Conservation (phyloP, 495 filamentous ascomycete species). For the Staphylotrichum tortipilum region DNA sequence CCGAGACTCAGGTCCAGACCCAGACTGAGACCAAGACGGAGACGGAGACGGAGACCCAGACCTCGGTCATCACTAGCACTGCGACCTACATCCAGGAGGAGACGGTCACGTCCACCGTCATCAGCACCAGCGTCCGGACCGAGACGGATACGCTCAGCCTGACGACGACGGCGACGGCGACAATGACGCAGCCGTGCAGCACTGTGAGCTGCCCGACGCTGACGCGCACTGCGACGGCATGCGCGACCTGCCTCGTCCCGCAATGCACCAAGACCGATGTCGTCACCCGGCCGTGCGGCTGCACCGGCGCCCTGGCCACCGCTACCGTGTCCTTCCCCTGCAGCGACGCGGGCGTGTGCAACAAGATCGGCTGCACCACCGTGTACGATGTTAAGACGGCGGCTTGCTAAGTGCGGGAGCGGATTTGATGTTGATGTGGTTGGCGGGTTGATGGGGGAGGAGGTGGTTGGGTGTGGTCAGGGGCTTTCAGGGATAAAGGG, state of each 20-base stretch:
- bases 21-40: conserved; percentile 8
- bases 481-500: too few relatives aligned
- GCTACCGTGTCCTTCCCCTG: conserved; percentile 19
- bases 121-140: conserved; percentile 1
- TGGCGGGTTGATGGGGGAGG: not conserved
- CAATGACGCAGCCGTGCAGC: conserved; percentile 8
- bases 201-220: conserved; percentile 7
- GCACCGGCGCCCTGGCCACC: conserved; percentile 18
- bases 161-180: conserved; percentile 3
- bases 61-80: conserved; percentile 6
- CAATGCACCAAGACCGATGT: conserved; percentile 21
- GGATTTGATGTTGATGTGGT: not conserved
- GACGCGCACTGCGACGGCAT: conserved; percentile 20
- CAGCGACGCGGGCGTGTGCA: conserved; percentile 14
- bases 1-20: conserved; percentile 8
- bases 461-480: not conserved
- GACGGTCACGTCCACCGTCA: conserved; percentile 4
- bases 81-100: conserved; percentile 12
- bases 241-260: conserved; percentile 21
- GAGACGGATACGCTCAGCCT: not conserved
- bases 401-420: conserved; percentile 9
- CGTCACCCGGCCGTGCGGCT: conserved; percentile 19
- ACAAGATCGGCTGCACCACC: conserved; percentile 26
- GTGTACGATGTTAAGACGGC: conserved; percentile 19
- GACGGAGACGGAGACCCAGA: not conserved